These are phyloP conservation scores for Hyphodiscus sp. DNA, from an alignment of 2,329 filamentous ascomycete genomes.

Conservation along the genomic window DNA sequence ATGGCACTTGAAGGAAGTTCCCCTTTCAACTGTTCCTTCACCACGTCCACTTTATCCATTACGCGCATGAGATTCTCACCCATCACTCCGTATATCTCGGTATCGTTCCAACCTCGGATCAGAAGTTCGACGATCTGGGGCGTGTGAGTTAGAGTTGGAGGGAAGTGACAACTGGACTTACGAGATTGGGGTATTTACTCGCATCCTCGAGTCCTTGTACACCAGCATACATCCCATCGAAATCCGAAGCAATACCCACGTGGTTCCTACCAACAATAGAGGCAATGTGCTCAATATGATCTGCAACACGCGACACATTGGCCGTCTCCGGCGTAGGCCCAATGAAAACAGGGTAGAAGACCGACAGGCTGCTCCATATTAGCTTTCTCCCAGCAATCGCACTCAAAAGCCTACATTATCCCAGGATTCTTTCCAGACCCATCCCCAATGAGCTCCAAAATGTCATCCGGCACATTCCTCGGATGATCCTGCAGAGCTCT, in stretches of 20 bases:
- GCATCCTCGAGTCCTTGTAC: conserved; percentile 38
- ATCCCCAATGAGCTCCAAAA: conserved; percentile 46
- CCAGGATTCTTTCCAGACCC: conserved; percentile 49
- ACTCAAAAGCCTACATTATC: conserved; percentile 5
- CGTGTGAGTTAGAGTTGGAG: background rate
- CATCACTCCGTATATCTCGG: conserved; percentile 6
- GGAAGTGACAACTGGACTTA: background rate
- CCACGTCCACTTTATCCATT: conserved; percentile 6
- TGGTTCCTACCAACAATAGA: conserved; percentile 56
- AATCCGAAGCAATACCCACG: conserved; percentile 60
- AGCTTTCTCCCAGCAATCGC: conserved; percentile 32
- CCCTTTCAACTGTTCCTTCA: conserved; percentile 2
- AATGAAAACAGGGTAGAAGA: conserved; percentile 9
- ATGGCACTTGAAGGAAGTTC: conserved; percentile 5
- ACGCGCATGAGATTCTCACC: conserved; percentile 8
- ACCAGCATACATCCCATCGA: conserved; percentile 47
- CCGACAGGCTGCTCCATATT: conserved; percentile 2
- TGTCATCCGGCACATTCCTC: conserved; percentile 60
- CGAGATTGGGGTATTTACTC: conserved; percentile 10
- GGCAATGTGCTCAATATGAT: conserved; percentile 58
- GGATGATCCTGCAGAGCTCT: conserved; percentile 55
- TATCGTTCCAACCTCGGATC: conserved; percentile 8
- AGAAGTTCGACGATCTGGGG: conserved; percentile 7
- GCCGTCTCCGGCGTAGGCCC: conserved; percentile 37
- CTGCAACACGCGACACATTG: conserved; percentile 52